Percentiles rank a stretch among this genome's conserved stretches.
These are phyloP conservation scores for Xylariales sp. DNA, from an alignment of 2,329 filamentous ascomycete genomes.

Conservation along the genomic window DNA sequence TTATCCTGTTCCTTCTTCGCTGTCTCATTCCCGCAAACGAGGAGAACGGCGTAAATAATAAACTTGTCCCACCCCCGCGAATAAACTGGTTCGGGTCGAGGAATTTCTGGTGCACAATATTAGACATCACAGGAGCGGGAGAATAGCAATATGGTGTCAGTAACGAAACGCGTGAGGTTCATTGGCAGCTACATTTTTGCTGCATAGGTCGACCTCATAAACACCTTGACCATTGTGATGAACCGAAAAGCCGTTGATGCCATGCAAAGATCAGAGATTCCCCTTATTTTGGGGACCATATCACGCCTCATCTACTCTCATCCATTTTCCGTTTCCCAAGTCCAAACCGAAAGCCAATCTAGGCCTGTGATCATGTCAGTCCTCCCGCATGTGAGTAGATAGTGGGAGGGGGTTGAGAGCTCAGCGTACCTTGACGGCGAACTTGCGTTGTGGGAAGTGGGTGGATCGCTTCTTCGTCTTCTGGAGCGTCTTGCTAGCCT, in stretches of 20 bases:
- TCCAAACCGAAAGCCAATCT: conserved; percentile 14
- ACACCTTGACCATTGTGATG: conserved; percentile 26
- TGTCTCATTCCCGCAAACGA: too few species aligned
- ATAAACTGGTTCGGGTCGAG: too few species aligned
- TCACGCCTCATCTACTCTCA: conserved; percentile 24
- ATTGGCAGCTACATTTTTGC: conserved; percentile 30
- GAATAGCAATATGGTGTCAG: too few species aligned
- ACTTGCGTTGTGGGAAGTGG: conserved; percentile 99
- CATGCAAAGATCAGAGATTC: conserved; percentile 33
- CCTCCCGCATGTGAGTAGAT: neutral
- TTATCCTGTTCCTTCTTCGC: too few species aligned
- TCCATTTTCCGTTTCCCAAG: conserved; percentile 17
- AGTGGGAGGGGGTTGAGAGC: neutral
- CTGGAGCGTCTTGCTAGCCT: conserved; percentile 77
- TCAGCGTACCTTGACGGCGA: conserved; percentile 84
- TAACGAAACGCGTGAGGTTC: conserved; percentile 14
- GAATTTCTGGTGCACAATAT: too few species aligned
- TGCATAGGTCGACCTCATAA: conserved; percentile 31
- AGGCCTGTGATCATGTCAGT: conserved; percentile 17
- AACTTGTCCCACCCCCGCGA: too few species aligned
- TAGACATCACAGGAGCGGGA: too few species aligned
- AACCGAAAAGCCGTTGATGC: conserved; percentile 34
- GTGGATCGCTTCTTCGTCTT: conserved; percentile 94
- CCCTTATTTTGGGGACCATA: conserved; percentile 23
- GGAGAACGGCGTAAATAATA: too few species aligned